Conservation (phyloP, 805 yeast genomes). For the Saccharomyces eubayanus region DNA sequence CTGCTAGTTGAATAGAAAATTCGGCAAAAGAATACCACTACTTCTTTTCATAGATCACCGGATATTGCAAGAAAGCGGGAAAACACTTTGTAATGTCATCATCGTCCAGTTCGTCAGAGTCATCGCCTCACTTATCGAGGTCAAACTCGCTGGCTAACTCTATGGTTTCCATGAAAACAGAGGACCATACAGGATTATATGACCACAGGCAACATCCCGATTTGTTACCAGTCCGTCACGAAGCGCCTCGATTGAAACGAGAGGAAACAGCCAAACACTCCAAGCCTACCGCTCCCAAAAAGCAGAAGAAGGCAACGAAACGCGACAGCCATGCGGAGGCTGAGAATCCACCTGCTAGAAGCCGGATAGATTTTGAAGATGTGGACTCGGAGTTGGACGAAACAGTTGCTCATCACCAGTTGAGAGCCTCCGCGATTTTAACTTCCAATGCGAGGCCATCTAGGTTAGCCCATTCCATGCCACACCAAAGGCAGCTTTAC, state of each 20-base stretch:
- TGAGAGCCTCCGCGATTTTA: constrained; percentile 1
- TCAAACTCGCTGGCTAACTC: constrained; percentile 24
- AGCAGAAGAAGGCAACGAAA: not conserved
- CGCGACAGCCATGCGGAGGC: not conserved
- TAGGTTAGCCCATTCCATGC: constrained; percentile 31
- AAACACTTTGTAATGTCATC: not conserved
- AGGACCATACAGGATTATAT: constrained; percentile 33
- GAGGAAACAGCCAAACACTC: not conserved
- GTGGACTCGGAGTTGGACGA: constrained; percentile 20
- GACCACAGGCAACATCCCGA: constrained; percentile 45
- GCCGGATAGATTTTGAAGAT: constrained; percentile 8
- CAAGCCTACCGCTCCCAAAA: not conserved
- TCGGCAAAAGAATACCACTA: not conserved
- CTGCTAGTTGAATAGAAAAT: not conserved
- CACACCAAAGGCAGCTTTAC: constrained; percentile 36
- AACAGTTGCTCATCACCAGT: not conserved
- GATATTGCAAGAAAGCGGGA: not conserved
- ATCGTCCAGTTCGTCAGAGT: not conserved
- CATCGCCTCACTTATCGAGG: constrained; percentile 12
- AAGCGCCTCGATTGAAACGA: not conserved
- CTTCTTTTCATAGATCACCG: not conserved
- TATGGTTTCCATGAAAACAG: constrained; percentile 33
- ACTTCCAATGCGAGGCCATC: constrained; percentile 14
- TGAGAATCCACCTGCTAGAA: not conserved
- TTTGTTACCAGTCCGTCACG: constrained; percentile 31